Conservation (phyloP, 495 filamentous ascomycete species). For the Annulohypoxylon moriforme region DNA sequence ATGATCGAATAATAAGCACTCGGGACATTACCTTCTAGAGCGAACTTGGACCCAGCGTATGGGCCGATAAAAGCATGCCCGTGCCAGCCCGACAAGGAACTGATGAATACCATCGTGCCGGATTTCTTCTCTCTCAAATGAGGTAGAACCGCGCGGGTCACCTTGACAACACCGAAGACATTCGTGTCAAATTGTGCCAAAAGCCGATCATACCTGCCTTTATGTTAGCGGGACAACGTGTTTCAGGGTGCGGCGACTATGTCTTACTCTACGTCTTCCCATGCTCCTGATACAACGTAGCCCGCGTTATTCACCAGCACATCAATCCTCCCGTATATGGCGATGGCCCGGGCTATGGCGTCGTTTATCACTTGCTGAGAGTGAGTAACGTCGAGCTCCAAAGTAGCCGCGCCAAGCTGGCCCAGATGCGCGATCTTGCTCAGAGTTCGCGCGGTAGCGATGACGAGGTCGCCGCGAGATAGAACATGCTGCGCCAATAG, state of each 20-base stretch:
- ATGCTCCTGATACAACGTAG: constrained; percentile 51
- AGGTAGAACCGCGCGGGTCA: constrained; percentile 60
- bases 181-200: constrained; percentile 59
- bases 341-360: constrained; percentile 55
- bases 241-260: not conserved
- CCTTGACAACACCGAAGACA: constrained; percentile 60
- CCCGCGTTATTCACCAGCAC: constrained; percentile 66
- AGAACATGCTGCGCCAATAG: constrained; percentile 55
- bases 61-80: constrained; percentile 52
- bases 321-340: constrained; percentile 59
- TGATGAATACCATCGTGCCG: constrained; percentile 60
- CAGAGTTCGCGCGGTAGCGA: constrained; percentile 61
- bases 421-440: constrained; percentile 55
- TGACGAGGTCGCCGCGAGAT: constrained; percentile 60
- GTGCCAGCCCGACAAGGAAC: constrained; percentile 55
- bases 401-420: constrained; percentile 53
- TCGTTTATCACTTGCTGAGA: constrained; percentile 49
- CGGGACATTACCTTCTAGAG: constrained; percentile 55
- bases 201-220: constrained; percentile 49
- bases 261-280: constrained; percentile 57
- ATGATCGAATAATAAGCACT: not conserved
- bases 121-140: constrained; percentile 56
- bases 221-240: constrained; percentile 13
- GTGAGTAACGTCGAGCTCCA: constrained; percentile 60
- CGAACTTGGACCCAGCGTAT: constrained; percentile 65